These are phyloP conservation scores for Colletotrichum cuscutae DNA, from an alignment of 2,329 filamentous ascomycete species.

Conservation along the genomic window DNA sequence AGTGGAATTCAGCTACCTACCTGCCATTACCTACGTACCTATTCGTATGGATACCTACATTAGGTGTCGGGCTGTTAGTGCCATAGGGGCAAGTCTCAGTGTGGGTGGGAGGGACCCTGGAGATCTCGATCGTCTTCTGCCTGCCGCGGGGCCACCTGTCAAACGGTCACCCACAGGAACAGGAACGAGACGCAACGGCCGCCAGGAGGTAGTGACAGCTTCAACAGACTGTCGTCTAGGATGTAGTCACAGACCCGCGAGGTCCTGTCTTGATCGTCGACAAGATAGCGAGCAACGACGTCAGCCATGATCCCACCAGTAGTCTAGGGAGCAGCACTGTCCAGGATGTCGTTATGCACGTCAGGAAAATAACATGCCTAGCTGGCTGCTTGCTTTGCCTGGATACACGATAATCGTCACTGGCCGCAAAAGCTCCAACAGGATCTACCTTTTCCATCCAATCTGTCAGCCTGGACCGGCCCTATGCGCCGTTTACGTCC, in stretches of 20 bases:
- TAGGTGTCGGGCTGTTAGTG: no score
- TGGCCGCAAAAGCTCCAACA: background rate
- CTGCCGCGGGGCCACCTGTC: background rate
- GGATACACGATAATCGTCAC: no score
- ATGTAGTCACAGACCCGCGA: no score
- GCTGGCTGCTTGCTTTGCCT: background rate
- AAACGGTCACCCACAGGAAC: background rate
- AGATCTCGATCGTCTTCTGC: constrained; percentile 22
- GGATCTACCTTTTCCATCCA: background rate
- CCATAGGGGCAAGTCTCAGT: background rate
- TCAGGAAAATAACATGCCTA: background rate
- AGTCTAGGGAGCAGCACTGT: background rate
- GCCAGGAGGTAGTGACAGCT: background rate
- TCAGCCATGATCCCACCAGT: background rate
- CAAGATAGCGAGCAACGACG: background rate
- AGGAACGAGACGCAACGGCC: constrained; percentile 7
- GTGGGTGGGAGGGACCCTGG: constrained; percentile 19
- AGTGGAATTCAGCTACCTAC: background rate
- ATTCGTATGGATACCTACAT: background rate
- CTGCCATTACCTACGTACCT: no score
- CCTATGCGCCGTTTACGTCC: constrained; percentile 9
- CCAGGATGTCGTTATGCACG: constrained; percentile 7
- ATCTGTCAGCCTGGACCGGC: background rate
- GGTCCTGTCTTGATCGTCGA: background rate
- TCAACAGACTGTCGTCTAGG: background rate